Conservation (phyloP, 371 early-diverging fungal species). For the Lichtheimia corymbifera region DNA sequence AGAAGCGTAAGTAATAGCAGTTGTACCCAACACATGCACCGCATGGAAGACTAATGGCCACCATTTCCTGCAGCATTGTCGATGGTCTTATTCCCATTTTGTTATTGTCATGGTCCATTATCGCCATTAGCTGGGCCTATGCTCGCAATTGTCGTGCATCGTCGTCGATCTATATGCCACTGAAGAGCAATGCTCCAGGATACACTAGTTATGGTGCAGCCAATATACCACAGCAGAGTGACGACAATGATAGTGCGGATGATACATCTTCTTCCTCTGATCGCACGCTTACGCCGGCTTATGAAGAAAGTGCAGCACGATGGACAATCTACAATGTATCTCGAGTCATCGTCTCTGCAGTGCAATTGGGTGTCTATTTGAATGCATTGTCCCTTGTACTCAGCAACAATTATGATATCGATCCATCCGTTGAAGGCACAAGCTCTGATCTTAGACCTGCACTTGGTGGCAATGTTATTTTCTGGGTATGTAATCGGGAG, state of each 20-base stretch:
- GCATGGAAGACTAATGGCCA: background rate
- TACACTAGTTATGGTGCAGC: slow-evolving; percentile 22
- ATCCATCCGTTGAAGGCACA: slow-evolving; percentile 21
- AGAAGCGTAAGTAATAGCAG: slow-evolving; percentile 16
- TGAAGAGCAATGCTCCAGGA: slow-evolving; percentile 9
- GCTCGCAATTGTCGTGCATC: slow-evolving; percentile 12
- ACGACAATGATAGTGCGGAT: slow-evolving; percentile 8
- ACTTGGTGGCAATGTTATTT: slow-evolving; percentile 8
- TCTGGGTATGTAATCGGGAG: slow-evolving; percentile 24
- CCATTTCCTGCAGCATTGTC: slow-evolving; percentile 7
- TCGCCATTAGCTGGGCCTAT: slow-evolving; percentile 3
- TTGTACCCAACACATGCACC: background rate
- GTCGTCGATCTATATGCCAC: slow-evolving; percentile 11
- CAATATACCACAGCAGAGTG: background rate
- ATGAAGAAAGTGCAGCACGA: slow-evolving; percentile 12
- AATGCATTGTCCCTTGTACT: slow-evolving; percentile 10
- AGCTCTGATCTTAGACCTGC: slow-evolving; percentile 2
- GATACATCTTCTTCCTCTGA: slow-evolving; percentile 12
- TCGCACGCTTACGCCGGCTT: slow-evolving; percentile 18
- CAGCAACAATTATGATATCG: slow-evolving; percentile 9
- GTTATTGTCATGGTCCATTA: slow-evolving; percentile 10
- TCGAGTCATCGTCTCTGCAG: slow-evolving; percentile 7
- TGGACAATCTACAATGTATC: slow-evolving; percentile 17
- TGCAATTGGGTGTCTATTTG: slow-evolving; percentile 6
- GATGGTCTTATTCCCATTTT: slow-evolving; percentile 15